phyloP scores from a whole-genome alignment of 371 early-diverging fungal genomes.

The Actinomortierella wolfii region DNA sequence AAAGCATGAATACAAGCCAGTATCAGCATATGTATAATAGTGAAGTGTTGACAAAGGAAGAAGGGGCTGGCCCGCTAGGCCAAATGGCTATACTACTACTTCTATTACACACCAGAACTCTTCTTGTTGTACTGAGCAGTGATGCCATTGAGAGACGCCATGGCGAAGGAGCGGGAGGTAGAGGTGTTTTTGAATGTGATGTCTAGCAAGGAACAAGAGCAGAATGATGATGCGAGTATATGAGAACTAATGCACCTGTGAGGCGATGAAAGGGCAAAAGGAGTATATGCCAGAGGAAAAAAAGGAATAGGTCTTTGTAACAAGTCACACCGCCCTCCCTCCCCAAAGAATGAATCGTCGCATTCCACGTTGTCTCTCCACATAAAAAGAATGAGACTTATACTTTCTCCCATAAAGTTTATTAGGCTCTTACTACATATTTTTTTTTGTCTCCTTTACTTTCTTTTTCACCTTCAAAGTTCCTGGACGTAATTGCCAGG shows the following conservation, averaged over 20 bases:
- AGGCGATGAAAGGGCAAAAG: background rate
- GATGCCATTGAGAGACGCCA: conserved; percentile 35
- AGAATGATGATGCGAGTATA: too few relatives aligned
- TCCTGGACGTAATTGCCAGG: conserved; percentile 58
- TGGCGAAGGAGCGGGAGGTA: conserved; percentile 1
- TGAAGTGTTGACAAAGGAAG: background rate
- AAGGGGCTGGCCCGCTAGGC: background rate
- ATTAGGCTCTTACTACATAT: too few relatives aligned
- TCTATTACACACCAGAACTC: conserved; percentile 35
- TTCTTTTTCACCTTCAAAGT: conserved; percentile 8
- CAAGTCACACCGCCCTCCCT: too few relatives aligned
- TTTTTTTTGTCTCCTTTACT: background rate
- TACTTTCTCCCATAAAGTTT: too few relatives aligned
- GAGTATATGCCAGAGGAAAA: background rate
- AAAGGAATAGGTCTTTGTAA: too few relatives aligned
- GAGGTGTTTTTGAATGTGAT: too few relatives aligned
- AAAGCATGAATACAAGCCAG: background rate
- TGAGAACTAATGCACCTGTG: too few relatives aligned
- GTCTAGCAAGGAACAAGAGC: too few relatives aligned
- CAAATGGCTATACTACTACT: background rate
- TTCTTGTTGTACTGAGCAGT: conserved; percentile 45
- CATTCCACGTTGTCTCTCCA: too few relatives aligned
- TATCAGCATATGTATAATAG: background rate
- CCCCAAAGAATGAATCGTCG: too few relatives aligned
- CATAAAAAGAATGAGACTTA: too few relatives aligned